These are phyloP conservation scores for Fraxinus angustifolia DNA, from an alignment of 305 asterid species.

Conservation along the genomic window DNA sequence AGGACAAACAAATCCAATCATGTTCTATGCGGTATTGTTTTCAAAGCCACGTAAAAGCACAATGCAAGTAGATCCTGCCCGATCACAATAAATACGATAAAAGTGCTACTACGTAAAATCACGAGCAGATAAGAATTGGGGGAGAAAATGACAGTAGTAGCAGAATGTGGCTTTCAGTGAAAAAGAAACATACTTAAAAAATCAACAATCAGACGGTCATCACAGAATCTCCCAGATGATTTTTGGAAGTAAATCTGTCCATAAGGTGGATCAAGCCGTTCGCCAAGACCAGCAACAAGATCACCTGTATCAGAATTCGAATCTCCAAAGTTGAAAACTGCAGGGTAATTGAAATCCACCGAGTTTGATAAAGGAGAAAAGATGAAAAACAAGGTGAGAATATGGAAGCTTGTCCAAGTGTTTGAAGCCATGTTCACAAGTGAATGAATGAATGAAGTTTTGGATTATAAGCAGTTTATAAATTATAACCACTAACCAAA, in stretches of 20 bases:
- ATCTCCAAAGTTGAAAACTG: slow-evolving; percentile 96
- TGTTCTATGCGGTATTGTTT: neutral
- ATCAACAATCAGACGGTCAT: slow-evolving; percentile 77
- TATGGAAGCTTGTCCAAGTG: slow-evolving; percentile 15
- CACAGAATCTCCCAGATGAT: slow-evolving; percentile 84
- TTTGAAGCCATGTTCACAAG: slow-evolving; percentile 26
- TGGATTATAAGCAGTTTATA: neutral
- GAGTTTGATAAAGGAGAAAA: slow-evolving; percentile 37
- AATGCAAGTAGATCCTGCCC: no score
- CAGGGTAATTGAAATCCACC: slow-evolving; percentile 74
- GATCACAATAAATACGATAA: no score
- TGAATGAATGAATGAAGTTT: neutral
- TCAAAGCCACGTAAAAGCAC: neutral
- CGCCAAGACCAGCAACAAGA: slow-evolving; percentile 66
- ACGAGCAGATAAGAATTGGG: no score
- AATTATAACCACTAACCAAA: neutral
- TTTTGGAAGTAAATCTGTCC: slow-evolving; percentile 76
- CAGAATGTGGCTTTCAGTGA: neutral
- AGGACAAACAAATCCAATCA: no score
- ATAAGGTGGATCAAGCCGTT: slow-evolving; percentile 61
- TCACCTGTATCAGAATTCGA: slow-evolving; percentile 91
- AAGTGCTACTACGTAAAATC: no score
- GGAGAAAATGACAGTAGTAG: no score
- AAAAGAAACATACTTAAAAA: slow-evolving; percentile 44
- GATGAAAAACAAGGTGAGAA: slow-evolving; percentile 24